Evolutionary conservation across 208 protist species (phyloP), one percentile per base, ranked within the genome.

Genomic region (Trypanosoma theileri): DNA sequence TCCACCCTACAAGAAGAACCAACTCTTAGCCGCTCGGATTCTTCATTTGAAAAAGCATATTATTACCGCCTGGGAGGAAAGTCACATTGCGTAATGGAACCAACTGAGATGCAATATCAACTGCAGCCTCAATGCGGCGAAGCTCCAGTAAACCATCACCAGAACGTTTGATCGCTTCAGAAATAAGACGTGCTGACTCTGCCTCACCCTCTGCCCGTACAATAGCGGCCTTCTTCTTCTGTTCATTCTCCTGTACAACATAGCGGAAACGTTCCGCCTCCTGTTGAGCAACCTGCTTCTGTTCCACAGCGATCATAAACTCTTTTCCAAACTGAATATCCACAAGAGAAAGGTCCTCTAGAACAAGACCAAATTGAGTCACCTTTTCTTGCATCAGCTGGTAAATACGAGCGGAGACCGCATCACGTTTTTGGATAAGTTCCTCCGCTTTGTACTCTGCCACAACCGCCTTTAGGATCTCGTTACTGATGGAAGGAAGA

Each of bases 381-480:
- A 98, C 96, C 70, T 98, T 98, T 66, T 98, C 82, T 62, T 89
- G 85, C 73, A 99, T 97, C 68, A 94, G 82, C 63, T 96, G 83
- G 63, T 87, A 96, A 53, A 99, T 96, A 51, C 95, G 86, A 3
- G 88, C 81, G 7, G 86, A 96, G 35, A 98, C 96, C 56, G 82
- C 78, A 69, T 99, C 98, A 63, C 97, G 96, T 84, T 99, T 98
- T 61, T 98, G 98, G 75, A 99, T 98, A 4, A 99, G 91, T 87
- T 99, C 98, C 54, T 98, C 92, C 1, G 98, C 98, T 84, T 99
- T 99, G 82, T 99, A 99, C 85, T 98, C 97, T 3, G 98, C 98
- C 61, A 97, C 87, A n/a, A 96, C 92, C 54, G 94, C 91, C 79
- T 97, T 97, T 21, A 97, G 73, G 50, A 97, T 96, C 65, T 97